A percentile compares a stretch with the other conserved stretches of the same genome.
These are phyloP conservation scores for Hysterium pulicare DNA, from an alignment of 2,329 filamentous ascomycete species.

Conservation along the genomic window DNA sequence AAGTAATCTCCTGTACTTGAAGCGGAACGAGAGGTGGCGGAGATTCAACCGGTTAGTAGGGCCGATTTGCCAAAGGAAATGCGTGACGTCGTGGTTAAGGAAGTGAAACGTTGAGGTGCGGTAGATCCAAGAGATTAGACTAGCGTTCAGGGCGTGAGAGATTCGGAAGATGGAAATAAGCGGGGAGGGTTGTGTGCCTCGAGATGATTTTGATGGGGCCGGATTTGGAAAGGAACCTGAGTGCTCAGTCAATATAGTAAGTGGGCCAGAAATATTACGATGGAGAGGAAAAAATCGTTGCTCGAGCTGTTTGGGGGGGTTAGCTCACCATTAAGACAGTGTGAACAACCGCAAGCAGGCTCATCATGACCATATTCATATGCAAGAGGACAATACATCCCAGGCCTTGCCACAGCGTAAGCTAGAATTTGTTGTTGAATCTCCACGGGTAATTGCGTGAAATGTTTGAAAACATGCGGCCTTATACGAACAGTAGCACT, in stretches of 20 bases:
- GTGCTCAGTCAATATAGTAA: too few species aligned
- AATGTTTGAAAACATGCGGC: constrained; percentile 28
- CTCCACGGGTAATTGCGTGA: constrained; percentile 22
- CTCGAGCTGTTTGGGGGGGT: background rate
- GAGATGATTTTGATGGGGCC: too few species aligned
- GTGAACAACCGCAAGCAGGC: constrained; percentile 1
- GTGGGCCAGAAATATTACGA: constrained; percentile 1
- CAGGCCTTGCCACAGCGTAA: constrained; percentile 15
- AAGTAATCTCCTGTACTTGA: constrained; percentile 17
- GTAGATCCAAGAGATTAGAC: constrained; percentile 21
- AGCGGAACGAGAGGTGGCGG: constrained; percentile 20
- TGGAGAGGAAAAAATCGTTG: constrained; percentile 4
- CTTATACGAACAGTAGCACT: constrained; percentile 18
- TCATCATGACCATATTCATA: too few species aligned
- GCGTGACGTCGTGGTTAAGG: constrained; percentile 16
- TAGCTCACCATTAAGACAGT: background rate
- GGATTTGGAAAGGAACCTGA: too few species aligned
- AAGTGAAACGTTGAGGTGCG: constrained; percentile 27
- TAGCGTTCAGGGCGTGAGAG: constrained; percentile 10
- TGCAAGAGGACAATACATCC: too few species aligned
- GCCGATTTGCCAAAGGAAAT: constrained; percentile 20
- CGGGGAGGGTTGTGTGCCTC: constrained; percentile 7
- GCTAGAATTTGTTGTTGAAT: constrained; percentile 27
- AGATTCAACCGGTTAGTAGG: constrained; percentile 20
- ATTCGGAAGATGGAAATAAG: constrained; percentile 2